Evolutionary conservation across 2,329 filamentous ascomycete genomes (phyloP), one percentile per base, ranked within the genome.

Genomic region (Helminthosporium solani): DNA sequence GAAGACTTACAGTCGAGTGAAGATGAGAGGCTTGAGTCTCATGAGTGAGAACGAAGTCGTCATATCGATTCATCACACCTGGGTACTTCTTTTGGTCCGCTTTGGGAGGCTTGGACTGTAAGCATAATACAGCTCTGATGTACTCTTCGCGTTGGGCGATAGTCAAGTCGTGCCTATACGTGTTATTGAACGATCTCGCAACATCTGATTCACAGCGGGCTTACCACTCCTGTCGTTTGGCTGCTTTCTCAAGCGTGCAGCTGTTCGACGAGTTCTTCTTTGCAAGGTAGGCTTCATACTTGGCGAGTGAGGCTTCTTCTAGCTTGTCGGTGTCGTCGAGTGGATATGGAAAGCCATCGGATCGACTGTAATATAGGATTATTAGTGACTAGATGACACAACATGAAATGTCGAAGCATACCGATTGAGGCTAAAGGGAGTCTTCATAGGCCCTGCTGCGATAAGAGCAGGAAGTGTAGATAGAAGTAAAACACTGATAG

Each of bases 11-110:
- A 2, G 57, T 59, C 9, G 54, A 59, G 35, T 61, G 57, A 14
- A 61, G 42, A 45, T 57, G 50, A 16, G 54, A 33, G 2, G 57
- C 55, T 36, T 57, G 56, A 7, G 53, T 57, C 40, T 58, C 55
- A 33, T 60, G 57, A 2, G 57, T 58, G n/a, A 57, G 36, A 14
- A 60, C 57, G 43, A 60, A 60, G 35, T 60, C 57, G 36, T 60
- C 57, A 25, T 60, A 60, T 15, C 57, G 51, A 30, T 48, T 59
- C 38, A 53, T 42, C 12, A 53, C 46, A 6, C 57, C 57, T 0
- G 57, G 56, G 35, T 53, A 58, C 23, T 53, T 43, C 15, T 25
- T 45, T 25, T 41, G 43, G 30, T 54, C 35, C 11, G 54, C 50
- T 27, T 57, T 57, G 9, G 57, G 49, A 5, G 56, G 56, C 46